Evolutionary conservation across 805 yeast species (phyloP).

Genomic region (Candida koratica): DNA sequence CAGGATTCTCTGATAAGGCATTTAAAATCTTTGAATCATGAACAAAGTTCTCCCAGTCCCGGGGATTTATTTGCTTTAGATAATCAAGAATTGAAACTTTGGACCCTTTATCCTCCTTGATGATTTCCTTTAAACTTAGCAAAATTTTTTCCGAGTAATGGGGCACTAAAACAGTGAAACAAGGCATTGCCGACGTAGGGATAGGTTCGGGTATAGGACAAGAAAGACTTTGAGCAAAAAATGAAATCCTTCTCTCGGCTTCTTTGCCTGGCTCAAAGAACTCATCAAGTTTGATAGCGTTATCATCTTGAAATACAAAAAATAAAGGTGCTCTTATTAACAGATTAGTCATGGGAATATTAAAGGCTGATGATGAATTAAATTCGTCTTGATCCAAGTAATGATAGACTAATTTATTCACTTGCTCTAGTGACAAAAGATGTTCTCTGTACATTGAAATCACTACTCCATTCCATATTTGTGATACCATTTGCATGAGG

Average conservation of each 20-base stretch:
- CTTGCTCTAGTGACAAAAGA: constrained; percentile 38
- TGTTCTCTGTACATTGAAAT: constrained; percentile 37
- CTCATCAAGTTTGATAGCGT: constrained; percentile 30
- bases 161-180: constrained; percentile 49
- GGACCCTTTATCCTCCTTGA: constrained; percentile 43
- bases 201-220: constrained; percentile 47
- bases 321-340: constrained; percentile 40
- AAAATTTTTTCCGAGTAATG: constrained; percentile 51
- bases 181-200: constrained; percentile 46
- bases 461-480: constrained; percentile 28
- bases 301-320: constrained; percentile 48
- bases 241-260: constrained; percentile 50
- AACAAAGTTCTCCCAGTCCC: constrained; percentile 81
- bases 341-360: neutral
- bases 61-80: constrained; percentile 63
- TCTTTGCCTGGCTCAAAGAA: constrained; percentile 45
- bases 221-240: constrained; percentile 51
- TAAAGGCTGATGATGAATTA: neutral
- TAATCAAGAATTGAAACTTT: constrained; percentile 69
- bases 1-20: constrained; percentile 3
- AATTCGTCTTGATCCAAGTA: constrained; percentile 9
- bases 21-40: constrained; percentile 57
- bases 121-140: constrained; percentile 41
- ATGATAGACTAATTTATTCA: constrained; percentile 29
- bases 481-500: constrained; percentile 16